Conservation (phyloP, 306 rosid genomes). For the Sesbania bispinosa region DNA sequence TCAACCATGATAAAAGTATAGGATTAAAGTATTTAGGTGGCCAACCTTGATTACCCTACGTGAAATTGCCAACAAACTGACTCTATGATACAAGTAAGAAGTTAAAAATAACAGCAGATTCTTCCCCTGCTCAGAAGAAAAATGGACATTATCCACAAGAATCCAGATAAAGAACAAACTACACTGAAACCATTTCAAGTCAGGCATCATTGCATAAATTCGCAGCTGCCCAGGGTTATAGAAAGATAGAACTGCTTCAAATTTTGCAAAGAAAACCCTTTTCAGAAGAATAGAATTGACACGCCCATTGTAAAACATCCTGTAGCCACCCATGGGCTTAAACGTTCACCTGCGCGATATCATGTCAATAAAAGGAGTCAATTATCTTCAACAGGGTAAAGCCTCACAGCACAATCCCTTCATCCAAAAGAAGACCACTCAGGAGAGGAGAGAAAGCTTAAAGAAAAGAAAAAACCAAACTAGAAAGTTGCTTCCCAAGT, state of each 20-base stretch:
- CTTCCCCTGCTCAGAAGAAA: too few species aligned
- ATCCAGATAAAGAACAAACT: too few species aligned
- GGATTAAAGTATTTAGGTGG: too few species aligned
- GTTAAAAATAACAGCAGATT: too few species aligned
- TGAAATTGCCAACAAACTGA: not conserved
- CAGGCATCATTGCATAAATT: not conserved
- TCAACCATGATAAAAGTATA: too few species aligned
- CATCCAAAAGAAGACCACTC: not conserved
- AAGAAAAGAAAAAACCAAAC: not conserved
- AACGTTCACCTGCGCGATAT: conserved; percentile 53
- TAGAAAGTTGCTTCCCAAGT: not conserved
- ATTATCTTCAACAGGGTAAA: not conserved
- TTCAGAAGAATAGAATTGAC: conserved; percentile 50
- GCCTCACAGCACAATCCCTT: not conserved
- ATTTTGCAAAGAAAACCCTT: too few species aligned
- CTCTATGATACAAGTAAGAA: not conserved
- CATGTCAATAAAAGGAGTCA: conserved; percentile 5
- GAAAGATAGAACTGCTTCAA: not conserved
- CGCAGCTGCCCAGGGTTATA: not conserved
- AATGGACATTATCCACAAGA: too few species aligned
- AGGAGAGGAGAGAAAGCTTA: too few species aligned
- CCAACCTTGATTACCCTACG: too few species aligned
- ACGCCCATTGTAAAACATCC: conserved; percentile 61
- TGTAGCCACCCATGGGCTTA: conserved; percentile 67
- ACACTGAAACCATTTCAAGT: conserved; percentile 2